Evolutionary conservation across 2,329 filamentous ascomycete species (phyloP), one percentile per base, ranked within the genome.

Genomic region (Epichloe sylvatica): DNA sequence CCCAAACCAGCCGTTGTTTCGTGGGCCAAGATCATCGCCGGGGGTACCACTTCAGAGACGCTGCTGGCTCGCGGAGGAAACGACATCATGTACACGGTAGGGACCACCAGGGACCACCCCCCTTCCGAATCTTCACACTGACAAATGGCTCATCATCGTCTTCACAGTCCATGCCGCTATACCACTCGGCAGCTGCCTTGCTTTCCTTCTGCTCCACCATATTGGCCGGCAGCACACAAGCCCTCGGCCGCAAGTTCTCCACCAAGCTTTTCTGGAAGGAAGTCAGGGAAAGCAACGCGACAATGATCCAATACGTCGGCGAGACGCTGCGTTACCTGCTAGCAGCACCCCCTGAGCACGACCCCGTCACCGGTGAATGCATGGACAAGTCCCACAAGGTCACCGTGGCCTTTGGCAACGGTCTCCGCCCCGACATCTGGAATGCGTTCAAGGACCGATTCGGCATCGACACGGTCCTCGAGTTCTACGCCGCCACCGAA

Each of bases 311-410:
- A 62, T 94, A 94, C 61, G 88, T 94, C 13, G 88, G 88, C 47
- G 88, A 94, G 65, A 91, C 86, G 0, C 83, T 87, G 55, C 82
- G 88, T 5, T 94, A 94, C 63, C 75, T 94, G 4, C 73, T 94
- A 11, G 75, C 84, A 0, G 78, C 80, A 0, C 77, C 83, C 83
- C 2, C 71, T 78, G 0, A 83, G 49, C 64, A 72, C 25, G 81
- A 88, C 56, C 73, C 81, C 0, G 62, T 62, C 6, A 86, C 81
- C 0, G 81, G 82, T 19, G 77, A 83, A 59, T 73, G 77, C 53
- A 71, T 88, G 36, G 89, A 94, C 64, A 77, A 74, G 57, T 76
- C 81, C 54, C 84, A 94, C 68, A 74, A 71, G 0, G 77, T 94
- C n/a, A 79, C 80, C 5, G 58, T 83, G 3, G 87, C 86, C 0